Base-by-base conservation (phyloP, 495 filamentous ascomycete species). In the Penicillium pulvis region DNA sequence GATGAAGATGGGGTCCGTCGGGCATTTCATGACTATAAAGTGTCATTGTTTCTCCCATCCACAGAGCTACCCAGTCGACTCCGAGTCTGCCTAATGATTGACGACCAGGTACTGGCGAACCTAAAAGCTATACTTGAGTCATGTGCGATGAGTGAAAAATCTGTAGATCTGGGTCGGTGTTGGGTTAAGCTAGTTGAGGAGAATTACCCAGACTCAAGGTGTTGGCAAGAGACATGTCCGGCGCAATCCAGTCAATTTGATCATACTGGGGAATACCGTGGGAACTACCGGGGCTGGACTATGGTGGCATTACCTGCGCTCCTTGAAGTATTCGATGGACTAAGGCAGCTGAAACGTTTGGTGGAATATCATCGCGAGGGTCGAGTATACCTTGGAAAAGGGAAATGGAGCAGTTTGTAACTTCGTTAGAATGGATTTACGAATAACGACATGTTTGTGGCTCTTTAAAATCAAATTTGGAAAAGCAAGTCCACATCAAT, bases 161-260 rank as follows among this genome's bases (percentile, higher is more conserved):
- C 53, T 41, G 24, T 56, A 8, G 55, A 64, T 49, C 20, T 64
- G 16, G 51, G 41, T 4, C 26, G 46, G 31, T 67, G 65, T 49
- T 70, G 62, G 53, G 62, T 74, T 2, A 72, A 69, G 39, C 53
- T 71, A n/a, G 46, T 74, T 24, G 71, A 74, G 56, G 68, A 74
- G 35, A 74, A 72, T 55, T 74, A 68, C 24, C 71, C 69, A 4
- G 69, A 71, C 56, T 47, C 53, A 20, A 49, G 58, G 17, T 60
- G 62, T 17, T 53, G 44, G 10, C 61, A 68, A 24, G 55, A 47
- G 31, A 60, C 58, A 6, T 60, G 55, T 16, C 9, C 61, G 10
- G 16, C 30, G 10, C 19, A 30, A 6, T 10, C 45, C 2, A 44
- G 31, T 33, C 33, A 53, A 9, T 7, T 46, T 42, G n/a, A 56